These are phyloP conservation scores for Chrysanthemum seticuspe DNA, from an alignment of 129 eudicot species.

Conservation along the genomic window DNA sequence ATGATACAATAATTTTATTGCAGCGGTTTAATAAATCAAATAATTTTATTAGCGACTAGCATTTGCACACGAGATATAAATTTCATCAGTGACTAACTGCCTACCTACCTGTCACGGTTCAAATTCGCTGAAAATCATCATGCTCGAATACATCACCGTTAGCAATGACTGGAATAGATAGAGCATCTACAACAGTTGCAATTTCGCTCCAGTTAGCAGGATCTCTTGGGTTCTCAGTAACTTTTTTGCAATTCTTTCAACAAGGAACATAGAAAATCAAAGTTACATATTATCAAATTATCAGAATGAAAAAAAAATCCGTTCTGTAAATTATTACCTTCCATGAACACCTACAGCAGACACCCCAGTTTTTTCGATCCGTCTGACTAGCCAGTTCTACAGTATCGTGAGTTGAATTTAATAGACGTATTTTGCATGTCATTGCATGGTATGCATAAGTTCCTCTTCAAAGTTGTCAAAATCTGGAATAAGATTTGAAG, in stretches of 20 bases:
- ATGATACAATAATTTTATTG: no score
- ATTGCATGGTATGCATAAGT: constrained; percentile 57
- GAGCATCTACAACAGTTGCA: no score
- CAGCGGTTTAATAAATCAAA: no score
- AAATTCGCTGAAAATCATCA: no score
- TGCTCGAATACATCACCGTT: no score
- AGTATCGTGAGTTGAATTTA: constrained; percentile 65
- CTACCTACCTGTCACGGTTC: no score
- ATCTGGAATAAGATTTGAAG: constrained; percentile 44
- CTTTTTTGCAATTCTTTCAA: constrained; percentile 57
- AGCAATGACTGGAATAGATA: no score
- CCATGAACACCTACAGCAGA: constrained; percentile 94
- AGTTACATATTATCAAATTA: no score
- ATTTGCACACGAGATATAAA: no score
- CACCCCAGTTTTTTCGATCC: constrained; percentile 76
- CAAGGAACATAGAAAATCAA: constrained; percentile 23
- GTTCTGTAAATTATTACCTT: constrained; percentile 46
- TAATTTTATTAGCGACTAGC: no score
- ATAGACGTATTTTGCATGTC: constrained; percentile 84
- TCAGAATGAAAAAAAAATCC: neutral
- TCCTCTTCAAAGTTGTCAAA: constrained; percentile 80
- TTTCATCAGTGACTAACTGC: no score
- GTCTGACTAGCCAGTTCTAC: constrained; percentile 62
- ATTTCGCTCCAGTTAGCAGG: no score
- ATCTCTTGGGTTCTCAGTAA: constrained; percentile 36